Evolutionary conservation across 2,329 filamentous ascomycete species (phyloP).

Genomic region (Pyrenochaeta sp.): DNA sequence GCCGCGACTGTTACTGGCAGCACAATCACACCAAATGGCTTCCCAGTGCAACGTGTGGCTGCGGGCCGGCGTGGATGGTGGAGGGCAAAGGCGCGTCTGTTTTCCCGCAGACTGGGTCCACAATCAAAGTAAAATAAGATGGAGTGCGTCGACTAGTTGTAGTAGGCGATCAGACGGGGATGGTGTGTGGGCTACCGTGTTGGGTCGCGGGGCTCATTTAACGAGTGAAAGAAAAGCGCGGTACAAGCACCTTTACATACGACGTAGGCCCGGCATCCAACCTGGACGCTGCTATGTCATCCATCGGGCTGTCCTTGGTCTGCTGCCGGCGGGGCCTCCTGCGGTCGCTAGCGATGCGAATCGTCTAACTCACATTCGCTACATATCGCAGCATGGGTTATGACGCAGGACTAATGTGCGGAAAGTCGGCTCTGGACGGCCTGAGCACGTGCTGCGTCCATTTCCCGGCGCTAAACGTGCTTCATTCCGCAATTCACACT

Average conservation of each 20-base stretch:
- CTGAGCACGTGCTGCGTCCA: conserved; percentile 17
- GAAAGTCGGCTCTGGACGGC: conserved; percentile 10
- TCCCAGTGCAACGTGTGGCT: conserved; percentile 36
- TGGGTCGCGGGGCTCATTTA: conserved; percentile 15
- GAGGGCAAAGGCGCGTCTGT: conserved; percentile 21
- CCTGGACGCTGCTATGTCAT: conserved; percentile 29
- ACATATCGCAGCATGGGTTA: conserved; percentile 12
- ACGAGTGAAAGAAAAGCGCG: conserved; percentile 8
- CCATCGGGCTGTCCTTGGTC: conserved; percentile 24
- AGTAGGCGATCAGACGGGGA: neutral
- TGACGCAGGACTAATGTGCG: conserved; percentile 24
- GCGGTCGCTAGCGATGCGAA: conserved; percentile 17
- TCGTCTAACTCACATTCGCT: conserved; percentile 11
- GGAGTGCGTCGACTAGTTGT: conserved; percentile 26
- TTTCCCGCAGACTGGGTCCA: conserved; percentile 28
- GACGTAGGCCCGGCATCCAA: conserved; percentile 10
- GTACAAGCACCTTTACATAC: conserved; percentile 12
- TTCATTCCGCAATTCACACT: conserved; percentile 8
- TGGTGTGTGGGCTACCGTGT: conserved; percentile 3
- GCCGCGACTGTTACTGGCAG: conserved; percentile 24
- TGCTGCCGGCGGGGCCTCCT: conserved; percentile 15
- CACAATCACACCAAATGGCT: conserved; percentile 21
- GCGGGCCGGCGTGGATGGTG: conserved; percentile 35
- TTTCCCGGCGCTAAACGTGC: conserved; percentile 24
- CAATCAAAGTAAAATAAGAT: conserved; percentile 33